Evolutionary conservation across 1,284 basidiomycete species (phyloP).

Genomic region (Cryptococcus sp.): DNA sequence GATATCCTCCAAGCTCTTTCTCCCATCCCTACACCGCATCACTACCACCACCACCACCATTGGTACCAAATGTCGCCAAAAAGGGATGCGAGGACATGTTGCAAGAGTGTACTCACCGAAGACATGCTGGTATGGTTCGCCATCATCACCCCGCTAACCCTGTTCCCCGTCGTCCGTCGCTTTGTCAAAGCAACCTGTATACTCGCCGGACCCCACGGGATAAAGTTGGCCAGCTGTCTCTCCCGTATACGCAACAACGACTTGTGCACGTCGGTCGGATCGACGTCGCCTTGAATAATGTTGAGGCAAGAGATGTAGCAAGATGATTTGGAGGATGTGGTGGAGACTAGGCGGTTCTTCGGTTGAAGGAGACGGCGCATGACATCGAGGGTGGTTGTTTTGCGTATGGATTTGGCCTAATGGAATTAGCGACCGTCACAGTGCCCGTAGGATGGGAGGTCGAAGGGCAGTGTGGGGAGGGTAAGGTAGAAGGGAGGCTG

Average conservation of each 20-base stretch:
- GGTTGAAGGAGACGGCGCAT: constrained; percentile 97
- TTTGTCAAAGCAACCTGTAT: constrained; percentile 96
- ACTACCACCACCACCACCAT: background rate
- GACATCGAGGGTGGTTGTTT: constrained; percentile 94
- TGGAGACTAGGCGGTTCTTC: constrained; percentile 99
- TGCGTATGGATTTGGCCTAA: constrained; percentile 78
- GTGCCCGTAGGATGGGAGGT: constrained; percentile 1
- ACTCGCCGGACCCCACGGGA: constrained; percentile 98
- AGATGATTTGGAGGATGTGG: constrained; percentile 77
- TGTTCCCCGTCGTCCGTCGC: constrained; percentile 72
- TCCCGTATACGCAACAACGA: constrained; percentile 93
- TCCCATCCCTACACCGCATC: background rate
- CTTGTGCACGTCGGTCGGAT: constrained; percentile 98
- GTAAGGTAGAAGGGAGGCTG: too few relatives aligned
- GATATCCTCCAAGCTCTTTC: background rate
- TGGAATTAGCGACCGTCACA: too few relatives aligned
- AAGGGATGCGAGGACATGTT: background rate
- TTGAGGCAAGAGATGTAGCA: constrained; percentile 98
- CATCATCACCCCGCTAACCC: constrained; percentile 95
- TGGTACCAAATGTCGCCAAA: background rate
- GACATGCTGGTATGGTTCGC: constrained; percentile 98
- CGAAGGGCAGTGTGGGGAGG: background rate
- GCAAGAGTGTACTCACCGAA: constrained; percentile 59
- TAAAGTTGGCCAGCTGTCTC: constrained; percentile 93
- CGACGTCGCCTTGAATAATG: constrained; percentile 97